phyloP scores from a whole-genome alignment of 108 stramenopile species.

The Chaetoceros tenuissimus region DNA sequence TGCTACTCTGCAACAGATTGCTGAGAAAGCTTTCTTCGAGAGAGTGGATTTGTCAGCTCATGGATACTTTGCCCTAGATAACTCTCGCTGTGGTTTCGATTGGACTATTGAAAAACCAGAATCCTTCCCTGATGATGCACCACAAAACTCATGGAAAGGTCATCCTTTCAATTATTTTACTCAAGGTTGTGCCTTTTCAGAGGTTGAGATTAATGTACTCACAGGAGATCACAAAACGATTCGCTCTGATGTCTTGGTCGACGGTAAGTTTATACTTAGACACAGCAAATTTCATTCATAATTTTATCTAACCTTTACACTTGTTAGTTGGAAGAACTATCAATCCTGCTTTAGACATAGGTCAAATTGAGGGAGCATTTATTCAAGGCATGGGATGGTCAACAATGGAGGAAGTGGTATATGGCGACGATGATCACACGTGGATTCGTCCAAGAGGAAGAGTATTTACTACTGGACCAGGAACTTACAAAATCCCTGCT shows the following conservation, averaged over 20 bases:
- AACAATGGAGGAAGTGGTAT: conserved; percentile 89
- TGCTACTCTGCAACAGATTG: conserved; percentile 50
- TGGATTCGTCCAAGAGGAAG: conserved; percentile 82
- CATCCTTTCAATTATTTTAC: conserved; percentile 93
- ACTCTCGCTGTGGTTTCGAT: conserved; percentile 77
- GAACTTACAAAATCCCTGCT: conserved; percentile 95
- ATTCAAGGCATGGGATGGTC: conserved; percentile 94
- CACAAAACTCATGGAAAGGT: conserved; percentile 85
- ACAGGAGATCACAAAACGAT: conserved; percentile 81
- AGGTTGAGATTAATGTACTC: conserved; percentile 89
- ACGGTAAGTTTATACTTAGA: conserved; percentile 10
- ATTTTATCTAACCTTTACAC: conserved; percentile 16
- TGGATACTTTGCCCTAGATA: conserved; percentile 81
- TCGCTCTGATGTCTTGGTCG: conserved; percentile 75
- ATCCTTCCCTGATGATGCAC: conserved; percentile 51
- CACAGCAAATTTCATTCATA: background rate
- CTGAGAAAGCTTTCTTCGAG: conserved; percentile 77
- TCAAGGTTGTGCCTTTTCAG: conserved; percentile 82
- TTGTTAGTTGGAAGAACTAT: conserved; percentile 77
- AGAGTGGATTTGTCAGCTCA: conserved; percentile 87
- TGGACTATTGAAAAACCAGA: conserved; percentile 59
- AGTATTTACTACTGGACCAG: conserved; percentile 86
- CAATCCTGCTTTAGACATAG: conserved; percentile 94
- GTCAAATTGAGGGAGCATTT: conserved; percentile 95
- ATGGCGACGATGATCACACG: conserved; percentile 86